phyloP scores from a whole-genome alignment of 208 protist species.

The Crithidia fasciculata region DNA sequence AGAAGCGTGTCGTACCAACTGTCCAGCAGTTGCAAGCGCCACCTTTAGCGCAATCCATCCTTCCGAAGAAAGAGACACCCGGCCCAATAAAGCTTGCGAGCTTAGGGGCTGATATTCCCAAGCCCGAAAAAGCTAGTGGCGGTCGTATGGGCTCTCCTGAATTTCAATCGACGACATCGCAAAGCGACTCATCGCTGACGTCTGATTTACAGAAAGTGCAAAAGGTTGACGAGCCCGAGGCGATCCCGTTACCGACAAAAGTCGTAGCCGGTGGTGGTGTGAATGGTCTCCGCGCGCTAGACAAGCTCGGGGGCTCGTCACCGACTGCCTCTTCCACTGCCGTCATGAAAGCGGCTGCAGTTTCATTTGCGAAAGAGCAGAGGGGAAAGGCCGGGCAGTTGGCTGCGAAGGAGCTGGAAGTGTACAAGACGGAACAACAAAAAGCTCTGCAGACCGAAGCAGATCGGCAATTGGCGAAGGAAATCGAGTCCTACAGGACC shows the following conservation, averaged over 20 bases:
- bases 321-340: slow-evolving; percentile 8
- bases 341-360: slow-evolving; percentile 11
- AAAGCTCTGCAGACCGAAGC: slow-evolving; percentile 16
- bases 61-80: slow-evolving; percentile 33
- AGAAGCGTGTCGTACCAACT: not conserved
- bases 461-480: slow-evolving; percentile 28
- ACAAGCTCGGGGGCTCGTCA: slow-evolving; percentile 26
- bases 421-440: slow-evolving; percentile 32
- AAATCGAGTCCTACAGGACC: slow-evolving; percentile 31
- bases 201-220: slow-evolving; percentile 18
- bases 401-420: slow-evolving; percentile 27
- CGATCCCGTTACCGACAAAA: slow-evolving; percentile 22
- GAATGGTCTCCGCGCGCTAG: slow-evolving; percentile 37
- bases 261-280: slow-evolving; percentile 43
- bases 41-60: slow-evolving; percentile 18
- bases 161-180: slow-evolving; percentile 28
- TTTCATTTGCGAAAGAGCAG: slow-evolving; percentile 20
- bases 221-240: slow-evolving; percentile 19
- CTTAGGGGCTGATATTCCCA: slow-evolving; percentile 2
- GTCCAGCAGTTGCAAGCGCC: slow-evolving; percentile 18
- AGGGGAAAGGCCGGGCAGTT: slow-evolving; percentile 26
- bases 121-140: slow-evolving; percentile 14
- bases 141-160: slow-evolving; percentile 21
- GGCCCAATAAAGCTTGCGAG: slow-evolving; percentile 21
- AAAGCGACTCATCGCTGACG: slow-evolving; percentile 17